These are phyloP conservation scores for Penicillium simplicissimum DNA, from an alignment of 495 filamentous ascomycete species.

Conservation along the genomic window DNA sequence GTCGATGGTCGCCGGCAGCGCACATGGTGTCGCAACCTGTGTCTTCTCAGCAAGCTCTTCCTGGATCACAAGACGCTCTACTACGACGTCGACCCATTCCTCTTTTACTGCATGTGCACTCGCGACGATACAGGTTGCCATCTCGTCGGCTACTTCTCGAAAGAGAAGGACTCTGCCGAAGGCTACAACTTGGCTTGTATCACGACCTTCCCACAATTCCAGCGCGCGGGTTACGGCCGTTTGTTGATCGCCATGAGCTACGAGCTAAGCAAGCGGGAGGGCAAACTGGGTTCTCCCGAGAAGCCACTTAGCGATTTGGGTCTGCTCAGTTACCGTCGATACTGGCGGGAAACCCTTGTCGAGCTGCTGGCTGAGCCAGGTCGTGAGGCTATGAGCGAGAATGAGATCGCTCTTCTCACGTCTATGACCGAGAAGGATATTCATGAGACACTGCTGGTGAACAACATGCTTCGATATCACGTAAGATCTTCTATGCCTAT, in stretches of 20 bases:
- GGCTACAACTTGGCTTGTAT: conserved; percentile 98
- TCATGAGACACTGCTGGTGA: conserved; percentile 84
- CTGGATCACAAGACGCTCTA: conserved; percentile 99
- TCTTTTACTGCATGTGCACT: conserved; percentile 97
- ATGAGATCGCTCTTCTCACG: conserved; percentile 72
- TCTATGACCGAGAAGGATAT: conserved; percentile 97
- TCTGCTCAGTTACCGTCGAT: conserved; percentile 87
- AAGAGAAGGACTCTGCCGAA: conserved; percentile 95
- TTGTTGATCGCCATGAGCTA: conserved; percentile 97
- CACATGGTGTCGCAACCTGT: conserved; percentile 96
- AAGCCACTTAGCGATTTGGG: conserved; percentile 95
- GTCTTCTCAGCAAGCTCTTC: conserved; percentile 92
- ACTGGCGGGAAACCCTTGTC: conserved; percentile 93
- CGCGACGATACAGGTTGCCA: conserved; percentile 86
- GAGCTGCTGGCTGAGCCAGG: conserved; percentile 68
- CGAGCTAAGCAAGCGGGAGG: conserved; percentile 92
- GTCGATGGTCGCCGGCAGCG: conserved; percentile 94
- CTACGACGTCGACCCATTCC: conserved; percentile 97
- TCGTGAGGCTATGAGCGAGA: conserved; percentile 70
- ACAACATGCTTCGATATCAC: conserved; percentile 92
- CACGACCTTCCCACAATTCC: conserved; percentile 91
- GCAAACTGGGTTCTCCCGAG: conserved; percentile 91
- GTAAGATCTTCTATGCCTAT: conserved; percentile 36
- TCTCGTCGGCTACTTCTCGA: conserved; percentile 94
- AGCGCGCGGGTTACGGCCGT: conserved; percentile 89